Evolutionary conservation across 257 asterid genomes (phyloP), one percentile per base, ranked within the genome.

Genomic region (Galeopsis tetrahit): DNA sequence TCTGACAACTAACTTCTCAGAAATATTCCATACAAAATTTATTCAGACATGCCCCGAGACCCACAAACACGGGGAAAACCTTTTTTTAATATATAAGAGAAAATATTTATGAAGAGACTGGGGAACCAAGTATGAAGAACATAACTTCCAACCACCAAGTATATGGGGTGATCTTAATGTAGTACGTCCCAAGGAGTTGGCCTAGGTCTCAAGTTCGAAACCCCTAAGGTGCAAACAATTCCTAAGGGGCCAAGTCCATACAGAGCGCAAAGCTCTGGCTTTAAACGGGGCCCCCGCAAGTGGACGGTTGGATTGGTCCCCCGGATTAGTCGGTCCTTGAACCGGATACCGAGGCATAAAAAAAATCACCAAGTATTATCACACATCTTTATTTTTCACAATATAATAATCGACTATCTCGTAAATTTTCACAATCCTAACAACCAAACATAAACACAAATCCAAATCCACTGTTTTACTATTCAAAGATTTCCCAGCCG

Each of bases 121-220:
- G 44, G 8, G 36, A 65, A 75, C 59, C 58, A 67, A 28, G 34
- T 51, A 53, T 34, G 46, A 68, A 55, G 10, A 71, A 61, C 73
- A 75, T 40, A 80, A 35, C 15, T 63, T 72, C 61, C 74, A 72
- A 32, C 43, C 46, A 56, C 10, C 51, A 35, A 53, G 61, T 42
- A 14, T 43, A 62, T 43, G 21, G 56, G 70, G 57, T 46, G 48
- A 13, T 65, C 39, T 21, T 49, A 17, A 74, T 15, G 42, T 10
- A 56, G 10, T 39, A 14, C 32, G 5, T 17, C 8, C 62, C 33
- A 21, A 21, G 28, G 28, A 21, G 28, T 21, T 21, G 28, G 28
- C 28, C 28, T 21, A 21, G 28, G 28, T 21, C 28, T 21, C 28
- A 21, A 1, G 28, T 21, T 21, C 1, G 28, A 21, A 21, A 21